Conservation (phyloP, 2,329 filamentous ascomycete genomes). For the Diaporthe citri region DNA sequence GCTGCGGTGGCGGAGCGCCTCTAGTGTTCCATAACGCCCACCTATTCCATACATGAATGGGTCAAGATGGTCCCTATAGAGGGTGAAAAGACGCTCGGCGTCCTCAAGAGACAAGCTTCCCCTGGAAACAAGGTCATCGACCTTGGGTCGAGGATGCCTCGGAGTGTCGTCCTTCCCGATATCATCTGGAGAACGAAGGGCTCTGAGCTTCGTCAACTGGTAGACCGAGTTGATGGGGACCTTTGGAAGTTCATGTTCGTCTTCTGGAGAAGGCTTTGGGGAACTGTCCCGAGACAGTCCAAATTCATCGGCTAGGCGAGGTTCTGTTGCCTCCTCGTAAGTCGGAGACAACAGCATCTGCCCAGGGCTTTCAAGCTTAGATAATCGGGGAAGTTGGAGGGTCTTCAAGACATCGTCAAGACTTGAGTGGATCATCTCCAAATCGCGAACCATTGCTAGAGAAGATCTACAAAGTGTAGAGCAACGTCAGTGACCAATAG, state of each 20-base stretch:
- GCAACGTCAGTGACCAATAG: neutral
- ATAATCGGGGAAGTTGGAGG: conserved; percentile 12
- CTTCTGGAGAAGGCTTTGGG: conserved; percentile 6
- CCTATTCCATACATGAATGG: conserved; percentile 64
- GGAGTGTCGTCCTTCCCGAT: neutral
- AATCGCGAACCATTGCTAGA: conserved; percentile 35
- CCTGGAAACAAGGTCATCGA: conserved; percentile 51
- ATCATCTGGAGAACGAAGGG: neutral
- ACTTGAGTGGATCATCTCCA: conserved; percentile 43
- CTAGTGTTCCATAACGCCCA: conserved; percentile 61
- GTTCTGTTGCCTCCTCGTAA: neutral
- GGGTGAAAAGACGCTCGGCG: conserved; percentile 63
- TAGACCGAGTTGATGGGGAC: conserved; percentile 48
- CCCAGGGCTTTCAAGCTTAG: neutral
- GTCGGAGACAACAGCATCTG: conserved; percentile 4
- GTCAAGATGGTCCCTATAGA: conserved; percentile 64
- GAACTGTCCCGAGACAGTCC: neutral
- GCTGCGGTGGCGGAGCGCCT: conserved; percentile 65
- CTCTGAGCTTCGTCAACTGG: conserved; percentile 13
- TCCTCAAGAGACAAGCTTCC: conserved; percentile 60
- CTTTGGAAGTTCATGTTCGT: conserved; percentile 52
- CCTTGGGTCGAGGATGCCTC: neutral
- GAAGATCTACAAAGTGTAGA: neutral
- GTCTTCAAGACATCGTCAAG: conserved; percentile 43
- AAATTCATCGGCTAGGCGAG: conserved; percentile 6